Evolutionary conservation across 2,329 filamentous ascomycete species (phyloP).

Genomic region (Ceratocystiopsis brevicomis): DNA sequence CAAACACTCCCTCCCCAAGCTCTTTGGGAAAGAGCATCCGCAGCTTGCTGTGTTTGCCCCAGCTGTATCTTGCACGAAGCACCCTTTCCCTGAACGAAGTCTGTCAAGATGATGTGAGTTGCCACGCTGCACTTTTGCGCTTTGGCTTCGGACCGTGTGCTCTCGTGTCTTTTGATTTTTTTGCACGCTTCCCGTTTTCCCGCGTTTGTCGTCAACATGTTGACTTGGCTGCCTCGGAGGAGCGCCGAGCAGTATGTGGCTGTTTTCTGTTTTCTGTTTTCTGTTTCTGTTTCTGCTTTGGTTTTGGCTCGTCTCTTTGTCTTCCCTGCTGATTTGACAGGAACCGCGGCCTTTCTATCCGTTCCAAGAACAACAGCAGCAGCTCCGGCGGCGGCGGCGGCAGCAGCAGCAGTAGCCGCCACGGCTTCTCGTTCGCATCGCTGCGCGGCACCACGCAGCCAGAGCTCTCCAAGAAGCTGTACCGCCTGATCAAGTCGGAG

Average conservation of each 20-base stretch:
- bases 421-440: conserved; percentile 65
- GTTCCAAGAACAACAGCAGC: conserved; percentile 34
- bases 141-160: not conserved
- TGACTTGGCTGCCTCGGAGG: conserved; percentile 8
- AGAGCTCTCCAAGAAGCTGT: conserved; percentile 75
- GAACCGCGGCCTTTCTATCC: conserved; percentile 58
- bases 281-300: not conserved
- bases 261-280: not conserved
- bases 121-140: not conserved
- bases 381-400: conserved; percentile 7
- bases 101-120: conserved; percentile 7
- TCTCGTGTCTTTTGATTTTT: not conserved
- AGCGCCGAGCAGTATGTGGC: conserved; percentile 7
- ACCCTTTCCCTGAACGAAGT: not conserved
- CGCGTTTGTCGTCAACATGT: not conserved
- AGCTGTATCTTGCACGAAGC: not conserved
- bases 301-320: too few relatives aligned
- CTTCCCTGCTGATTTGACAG: conserved; percentile 20
- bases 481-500: conserved; percentile 83
- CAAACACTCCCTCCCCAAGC: too few relatives aligned
- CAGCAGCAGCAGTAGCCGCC: conserved; percentile 16
- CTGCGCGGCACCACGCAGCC: conserved; percentile 72
- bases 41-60: not conserved
- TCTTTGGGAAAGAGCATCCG: conserved; percentile 3
- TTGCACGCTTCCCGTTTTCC: not conserved